These are phyloP conservation scores for Arctium lappa DNA, from an alignment of 129 eudicot genomes.

Conservation along the genomic window DNA sequence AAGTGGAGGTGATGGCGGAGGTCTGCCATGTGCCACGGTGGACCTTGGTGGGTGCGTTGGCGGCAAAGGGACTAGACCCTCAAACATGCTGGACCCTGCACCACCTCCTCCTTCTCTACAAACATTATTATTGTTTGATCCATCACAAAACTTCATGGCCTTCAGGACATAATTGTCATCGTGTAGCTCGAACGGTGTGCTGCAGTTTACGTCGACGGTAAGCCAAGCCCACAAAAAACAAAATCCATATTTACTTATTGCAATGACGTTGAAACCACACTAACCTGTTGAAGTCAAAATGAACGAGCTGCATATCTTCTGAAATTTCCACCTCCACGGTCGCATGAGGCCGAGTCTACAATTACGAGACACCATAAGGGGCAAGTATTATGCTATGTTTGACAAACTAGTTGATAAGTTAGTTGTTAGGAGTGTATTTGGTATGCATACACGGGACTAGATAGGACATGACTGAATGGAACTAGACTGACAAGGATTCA, in stretches of 20 bases:
- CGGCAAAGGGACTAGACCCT: constrained; percentile 35
- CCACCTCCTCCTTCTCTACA: constrained; percentile 62
- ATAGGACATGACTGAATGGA: no score
- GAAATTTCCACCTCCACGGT: constrained; percentile 93
- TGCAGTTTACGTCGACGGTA: constrained; percentile 20
- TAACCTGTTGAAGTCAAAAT: constrained; percentile 90
- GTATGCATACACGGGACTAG: no score
- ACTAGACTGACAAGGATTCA: no score
- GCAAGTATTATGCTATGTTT: neutral
- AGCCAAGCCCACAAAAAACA: neutral
- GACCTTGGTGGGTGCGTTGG: constrained; percentile 34
- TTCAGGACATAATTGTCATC: constrained; percentile 68
- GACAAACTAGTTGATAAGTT: no score
- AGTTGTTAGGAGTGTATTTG: no score
- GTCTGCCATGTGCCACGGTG: constrained; percentile 42
- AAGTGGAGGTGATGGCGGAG: constrained; percentile 74
- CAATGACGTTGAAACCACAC: neutral
- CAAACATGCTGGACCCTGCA: constrained; percentile 52
- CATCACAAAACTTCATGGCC: constrained; percentile 68
- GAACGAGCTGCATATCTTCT: constrained; percentile 93
- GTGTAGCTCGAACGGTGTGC: constrained; percentile 67
- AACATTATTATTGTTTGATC: constrained; percentile 18
- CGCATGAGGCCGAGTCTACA: constrained; percentile 85
- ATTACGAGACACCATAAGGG: neutral
- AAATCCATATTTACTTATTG: neutral